These are phyloP conservation scores for Hordeum pubiflorum DNA, from an alignment of 202 grass and related monocot genomes.

Conservation along the genomic window DNA sequence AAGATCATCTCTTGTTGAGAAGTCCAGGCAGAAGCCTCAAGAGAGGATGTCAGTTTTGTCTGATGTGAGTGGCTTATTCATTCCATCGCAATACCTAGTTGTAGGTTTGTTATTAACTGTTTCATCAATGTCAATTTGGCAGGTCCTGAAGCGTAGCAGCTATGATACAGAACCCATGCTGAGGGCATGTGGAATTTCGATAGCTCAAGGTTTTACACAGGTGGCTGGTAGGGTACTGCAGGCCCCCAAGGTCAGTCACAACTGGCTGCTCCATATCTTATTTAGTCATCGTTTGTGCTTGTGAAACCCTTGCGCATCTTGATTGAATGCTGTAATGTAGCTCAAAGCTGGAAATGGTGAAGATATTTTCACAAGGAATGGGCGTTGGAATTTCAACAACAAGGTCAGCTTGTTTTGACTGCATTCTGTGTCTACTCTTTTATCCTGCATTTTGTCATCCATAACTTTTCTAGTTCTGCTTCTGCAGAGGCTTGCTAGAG, in stretches of 20 bases:
- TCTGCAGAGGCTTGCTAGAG: constrained; percentile 52
- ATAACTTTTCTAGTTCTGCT: constrained; percentile 12
- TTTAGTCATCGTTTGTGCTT: neutral
- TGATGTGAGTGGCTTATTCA: constrained; percentile 28
- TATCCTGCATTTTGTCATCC: neutral
- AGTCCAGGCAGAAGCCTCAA: constrained; percentile 64
- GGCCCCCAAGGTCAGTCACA: constrained; percentile 52
- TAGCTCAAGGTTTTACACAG: constrained; percentile 56
- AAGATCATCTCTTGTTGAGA: constrained; percentile 57
- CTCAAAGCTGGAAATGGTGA: constrained; percentile 67
- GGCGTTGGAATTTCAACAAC: constrained; percentile 92
- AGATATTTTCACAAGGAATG: constrained; percentile 62
- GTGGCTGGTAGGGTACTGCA: constrained; percentile 66
- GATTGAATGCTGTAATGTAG: constrained; percentile 5
- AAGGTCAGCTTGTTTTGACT: constrained; percentile 33
- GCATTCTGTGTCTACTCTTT: neutral
- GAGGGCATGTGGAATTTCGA: constrained; percentile 55
- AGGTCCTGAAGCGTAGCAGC: constrained; percentile 53
- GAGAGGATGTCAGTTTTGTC: constrained; percentile 56
- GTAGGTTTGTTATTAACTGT: neutral
- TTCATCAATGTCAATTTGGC: neutral
- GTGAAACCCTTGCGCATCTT: neutral
- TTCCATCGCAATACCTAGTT: neutral
- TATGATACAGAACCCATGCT: constrained; percentile 80
- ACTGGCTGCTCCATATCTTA: neutral